Conservation (phyloP, 1,139 yeast species). For the Pichiaceae sp. region DNA sequence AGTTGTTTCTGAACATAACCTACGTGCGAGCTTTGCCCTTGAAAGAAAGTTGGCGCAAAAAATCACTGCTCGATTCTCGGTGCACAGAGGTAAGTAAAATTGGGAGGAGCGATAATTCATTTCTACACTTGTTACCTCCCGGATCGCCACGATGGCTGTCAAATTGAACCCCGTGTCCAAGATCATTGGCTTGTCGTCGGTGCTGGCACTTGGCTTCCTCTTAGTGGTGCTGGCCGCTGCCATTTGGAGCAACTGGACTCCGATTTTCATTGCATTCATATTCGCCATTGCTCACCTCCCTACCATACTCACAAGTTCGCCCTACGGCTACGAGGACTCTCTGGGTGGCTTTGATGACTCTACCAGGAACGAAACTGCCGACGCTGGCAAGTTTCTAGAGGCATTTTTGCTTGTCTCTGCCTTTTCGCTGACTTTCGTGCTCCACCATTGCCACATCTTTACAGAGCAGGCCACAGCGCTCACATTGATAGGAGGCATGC, state of each 20-base stretch:
- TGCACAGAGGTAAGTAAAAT: neutral
- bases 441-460: conserved; percentile 57
- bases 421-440: conserved; percentile 52
- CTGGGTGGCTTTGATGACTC: conserved; percentile 13
- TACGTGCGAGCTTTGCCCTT: neutral
- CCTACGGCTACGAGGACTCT: conserved; percentile 16
- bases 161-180: conserved; percentile 54
- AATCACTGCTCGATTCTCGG: no score
- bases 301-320: conserved; percentile 31
- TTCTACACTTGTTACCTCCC: neutral
- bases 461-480: conserved; percentile 50
- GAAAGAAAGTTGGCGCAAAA: neutral
- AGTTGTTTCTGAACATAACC: conserved; percentile 83
- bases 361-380: conserved; percentile 24
- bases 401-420: conserved; percentile 64
- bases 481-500: conserved; percentile 60
- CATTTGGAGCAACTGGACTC: conserved; percentile 70
- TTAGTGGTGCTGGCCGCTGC: conserved; percentile 73
- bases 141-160: conserved; percentile 12
- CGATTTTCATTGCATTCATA: conserved; percentile 41
- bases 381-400: conserved; percentile 60
- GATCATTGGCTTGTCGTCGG: conserved; percentile 65
- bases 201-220: conserved; percentile 71
- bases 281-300: conserved; percentile 62
- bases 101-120: neutral